A percentile compares a stretch with the other conserved stretches of the same genome.
These are phyloP conservation scores for Prunus mume DNA, from an alignment of 306 rosid genomes.

Conservation along the genomic window DNA sequence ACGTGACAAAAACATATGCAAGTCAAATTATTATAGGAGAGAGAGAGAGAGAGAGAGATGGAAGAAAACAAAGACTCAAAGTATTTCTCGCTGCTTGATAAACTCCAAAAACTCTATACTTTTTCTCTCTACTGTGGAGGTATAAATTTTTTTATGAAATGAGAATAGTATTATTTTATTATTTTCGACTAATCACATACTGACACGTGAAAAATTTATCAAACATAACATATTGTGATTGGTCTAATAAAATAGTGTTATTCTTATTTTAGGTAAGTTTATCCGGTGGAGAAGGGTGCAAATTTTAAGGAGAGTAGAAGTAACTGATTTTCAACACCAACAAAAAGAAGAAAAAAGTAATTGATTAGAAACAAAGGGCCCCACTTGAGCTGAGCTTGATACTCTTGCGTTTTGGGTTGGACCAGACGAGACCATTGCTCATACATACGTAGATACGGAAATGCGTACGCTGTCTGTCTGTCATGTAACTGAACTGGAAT, in stretches of 20 bases:
- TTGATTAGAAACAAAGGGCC: too few relatives aligned
- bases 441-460: background rate
- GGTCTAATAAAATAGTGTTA: rapidly evolving
- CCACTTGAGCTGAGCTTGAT: background rate
- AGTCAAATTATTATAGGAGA: background rate
- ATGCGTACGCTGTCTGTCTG: background rate
- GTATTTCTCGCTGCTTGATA: background rate
- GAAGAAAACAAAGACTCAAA: background rate
- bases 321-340: too few relatives aligned
- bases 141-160: too few relatives aligned
- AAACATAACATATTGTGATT: background rate
- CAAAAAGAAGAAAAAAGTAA: background rate
- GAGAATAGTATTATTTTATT: rapidly evolving
- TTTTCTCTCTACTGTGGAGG: background rate
- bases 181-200: background rate
- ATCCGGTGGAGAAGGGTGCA: background rate
- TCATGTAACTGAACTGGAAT: background rate
- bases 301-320: background rate
- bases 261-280: too few relatives aligned
- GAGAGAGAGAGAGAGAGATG: background rate
- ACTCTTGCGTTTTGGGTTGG: background rate
- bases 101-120: background rate
- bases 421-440: background rate
- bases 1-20: background rate
- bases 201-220: background rate